Percentiles rank a stretch among this genome's conserved stretches.
phyloP scores from a whole-genome alignment of 1,284 basidiomycete genomes.

The Apiotrichum sp. region DNA sequence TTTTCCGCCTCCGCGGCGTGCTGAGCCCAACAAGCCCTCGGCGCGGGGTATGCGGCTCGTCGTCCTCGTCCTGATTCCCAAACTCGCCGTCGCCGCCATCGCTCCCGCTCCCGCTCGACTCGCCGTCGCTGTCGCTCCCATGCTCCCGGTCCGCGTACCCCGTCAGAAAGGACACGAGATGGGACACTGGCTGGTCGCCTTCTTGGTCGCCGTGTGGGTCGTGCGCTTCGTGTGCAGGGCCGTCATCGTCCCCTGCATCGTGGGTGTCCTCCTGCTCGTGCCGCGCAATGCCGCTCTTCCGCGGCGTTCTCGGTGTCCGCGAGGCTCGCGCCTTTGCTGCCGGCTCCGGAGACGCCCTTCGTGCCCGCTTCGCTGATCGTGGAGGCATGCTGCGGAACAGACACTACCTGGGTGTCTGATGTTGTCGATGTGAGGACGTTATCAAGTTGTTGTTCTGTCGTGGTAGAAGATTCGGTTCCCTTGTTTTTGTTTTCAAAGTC shows the following conservation, averaged over 20 bases:
- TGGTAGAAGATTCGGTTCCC: no score
- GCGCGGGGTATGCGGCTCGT: conserved; percentile 4
- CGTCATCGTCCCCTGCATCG: no score
- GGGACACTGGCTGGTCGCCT: conserved; percentile 13
- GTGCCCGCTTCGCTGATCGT: background rate
- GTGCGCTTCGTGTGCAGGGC: no score
- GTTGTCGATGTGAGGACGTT: no score
- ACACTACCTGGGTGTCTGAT: no score
- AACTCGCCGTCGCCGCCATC: conserved; percentile 23
- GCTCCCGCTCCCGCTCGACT: conserved; percentile 18
- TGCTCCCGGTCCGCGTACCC: conserved; percentile 27
- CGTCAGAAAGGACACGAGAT: conserved; percentile 42
- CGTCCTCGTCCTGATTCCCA: conserved; percentile 21
- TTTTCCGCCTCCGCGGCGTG: conserved; percentile 26
- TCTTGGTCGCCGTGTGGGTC: no score
- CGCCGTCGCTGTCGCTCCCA: conserved; percentile 14
- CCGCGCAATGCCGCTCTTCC: no score
- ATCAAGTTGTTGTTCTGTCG: no score
- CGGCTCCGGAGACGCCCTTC: conserved; percentile 5
- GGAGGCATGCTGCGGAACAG: background rate
- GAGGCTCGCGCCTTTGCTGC: no score
- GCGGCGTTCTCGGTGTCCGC: no score
- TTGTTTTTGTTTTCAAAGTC: no score
- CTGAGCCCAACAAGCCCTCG: conserved; percentile 12
- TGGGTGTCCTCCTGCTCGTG: no score